Conservation (phyloP, 1,284 basidiomycete genomes). For the Apiotrichum akiyoshidainum region DNA sequence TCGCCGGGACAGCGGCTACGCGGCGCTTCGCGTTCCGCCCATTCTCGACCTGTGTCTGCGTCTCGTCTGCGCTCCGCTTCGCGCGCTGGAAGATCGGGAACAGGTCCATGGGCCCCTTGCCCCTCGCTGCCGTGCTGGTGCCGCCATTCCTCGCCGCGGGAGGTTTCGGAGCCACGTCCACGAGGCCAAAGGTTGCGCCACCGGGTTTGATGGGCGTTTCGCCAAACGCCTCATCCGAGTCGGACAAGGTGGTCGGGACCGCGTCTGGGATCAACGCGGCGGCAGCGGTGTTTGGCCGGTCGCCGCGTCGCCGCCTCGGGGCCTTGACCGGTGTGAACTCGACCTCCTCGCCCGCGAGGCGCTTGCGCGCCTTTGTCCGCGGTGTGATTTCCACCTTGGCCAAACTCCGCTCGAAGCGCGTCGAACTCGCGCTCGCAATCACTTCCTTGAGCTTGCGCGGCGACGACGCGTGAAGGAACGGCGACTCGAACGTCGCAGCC, state of each 20-base stretch:
- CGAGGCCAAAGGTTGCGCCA: constrained; percentile 7
- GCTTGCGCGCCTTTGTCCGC: constrained; percentile 45
- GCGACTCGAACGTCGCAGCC: constrained; percentile 19
- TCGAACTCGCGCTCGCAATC: constrained; percentile 29
- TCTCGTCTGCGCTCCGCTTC: background rate
- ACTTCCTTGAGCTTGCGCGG: constrained; percentile 43
- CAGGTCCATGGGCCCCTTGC: constrained; percentile 8
- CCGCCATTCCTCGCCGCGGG: background rate
- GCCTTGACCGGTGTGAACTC: constrained; percentile 38
- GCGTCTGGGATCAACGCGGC: background rate
- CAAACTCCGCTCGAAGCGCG: background rate
- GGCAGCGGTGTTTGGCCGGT: background rate
- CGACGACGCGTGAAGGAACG: constrained; percentile 40
- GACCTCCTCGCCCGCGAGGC: constrained; percentile 44
- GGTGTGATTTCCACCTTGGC: constrained; percentile 35
- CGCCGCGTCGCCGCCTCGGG: constrained; percentile 5
- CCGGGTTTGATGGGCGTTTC: constrained; percentile 19
- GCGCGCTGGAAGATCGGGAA: constrained; percentile 17
- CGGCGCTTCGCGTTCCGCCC: constrained; percentile 1
- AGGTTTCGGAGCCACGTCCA: constrained; percentile 4
- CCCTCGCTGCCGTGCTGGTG: background rate
- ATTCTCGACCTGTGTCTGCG: background rate
- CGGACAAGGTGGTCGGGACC: background rate
- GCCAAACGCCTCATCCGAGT: constrained; percentile 15
- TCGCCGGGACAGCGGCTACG: background rate